A percentile compares a stretch with the other conserved stretches of the same genome.
These are phyloP conservation scores for Aspergillus felis DNA, from an alignment of 2,329 filamentous ascomycete genomes.

Conservation along the genomic window DNA sequence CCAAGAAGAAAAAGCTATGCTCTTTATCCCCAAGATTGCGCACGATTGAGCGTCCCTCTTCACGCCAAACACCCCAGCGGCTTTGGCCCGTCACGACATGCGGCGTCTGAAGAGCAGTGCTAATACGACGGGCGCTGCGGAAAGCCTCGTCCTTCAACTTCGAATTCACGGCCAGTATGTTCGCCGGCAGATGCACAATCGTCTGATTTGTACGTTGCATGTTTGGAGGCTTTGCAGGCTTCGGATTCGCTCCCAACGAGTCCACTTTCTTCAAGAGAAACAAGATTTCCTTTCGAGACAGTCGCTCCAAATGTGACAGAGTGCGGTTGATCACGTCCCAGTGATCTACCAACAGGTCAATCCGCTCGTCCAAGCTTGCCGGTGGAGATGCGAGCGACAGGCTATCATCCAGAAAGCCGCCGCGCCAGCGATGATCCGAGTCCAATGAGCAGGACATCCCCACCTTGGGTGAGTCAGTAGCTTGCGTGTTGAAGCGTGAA, in stretches of 20 bases:
- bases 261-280: slow-evolving; percentile 49
- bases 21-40: slow-evolving; percentile 53
- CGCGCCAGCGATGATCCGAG: slow-evolving; percentile 38
- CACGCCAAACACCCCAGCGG: slow-evolving; percentile 58
- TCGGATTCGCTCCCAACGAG: slow-evolving; percentile 36
- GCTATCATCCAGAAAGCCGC: slow-evolving; percentile 35
- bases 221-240: slow-evolving; percentile 43
- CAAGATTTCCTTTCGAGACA: slow-evolving; percentile 51
- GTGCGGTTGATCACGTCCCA: slow-evolving; percentile 58
- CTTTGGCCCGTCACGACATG: slow-evolving; percentile 56
- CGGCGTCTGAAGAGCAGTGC: slow-evolving; percentile 53
- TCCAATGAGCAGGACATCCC: slow-evolving; percentile 40
- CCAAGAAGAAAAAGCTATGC: slow-evolving; percentile 58
- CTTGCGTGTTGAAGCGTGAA: slow-evolving; percentile 33
- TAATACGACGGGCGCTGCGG: slow-evolving; percentile 48
- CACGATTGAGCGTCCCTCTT: slow-evolving; percentile 57
- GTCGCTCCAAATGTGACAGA: slow-evolving; percentile 50
- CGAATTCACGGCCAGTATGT: slow-evolving; percentile 44
- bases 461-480: slow-evolving; percentile 28
- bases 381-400: slow-evolving; percentile 45
- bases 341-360: slow-evolving; percentile 54
- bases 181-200: slow-evolving; percentile 47
- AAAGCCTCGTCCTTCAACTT: slow-evolving; percentile 47
- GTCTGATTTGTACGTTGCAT: slow-evolving; percentile 48
- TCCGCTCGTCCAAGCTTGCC: slow-evolving; percentile 50